A percentile compares a stretch with the other conserved stretches of the same genome.
These are phyloP conservation scores for Plasmodium sp. DNA, from an alignment of 169 alveolate genomes.

Conservation along the genomic window DNA sequence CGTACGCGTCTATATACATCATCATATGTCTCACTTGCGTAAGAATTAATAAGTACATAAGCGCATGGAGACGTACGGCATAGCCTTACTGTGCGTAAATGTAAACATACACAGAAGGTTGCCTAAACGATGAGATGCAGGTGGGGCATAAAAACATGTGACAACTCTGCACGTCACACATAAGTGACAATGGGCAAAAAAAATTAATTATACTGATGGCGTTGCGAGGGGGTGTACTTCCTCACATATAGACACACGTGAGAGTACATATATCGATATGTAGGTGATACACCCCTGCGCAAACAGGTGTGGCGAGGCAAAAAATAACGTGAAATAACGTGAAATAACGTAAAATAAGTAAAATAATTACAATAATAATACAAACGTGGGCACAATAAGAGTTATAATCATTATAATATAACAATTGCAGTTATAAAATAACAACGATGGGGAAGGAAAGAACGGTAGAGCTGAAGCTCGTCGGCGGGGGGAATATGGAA, in stretches of 20 bases:
- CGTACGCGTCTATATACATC: not conserved
- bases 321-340: not conserved
- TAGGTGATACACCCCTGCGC: not conserved
- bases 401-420: not conserved
- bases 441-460: not conserved
- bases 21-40: not conserved
- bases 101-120: not conserved
- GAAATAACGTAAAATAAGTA: not conserved
- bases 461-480: not conserved
- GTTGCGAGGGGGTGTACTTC: not conserved
- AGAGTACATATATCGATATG: not conserved
- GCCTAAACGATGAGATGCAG: not conserved
- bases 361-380: not conserved
- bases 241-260: not conserved
- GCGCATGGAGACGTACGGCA: not conserved
- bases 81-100: not conserved
- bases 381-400: not conserved
- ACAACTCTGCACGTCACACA: constrained; percentile 7
- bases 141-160: not conserved
- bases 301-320: not conserved
- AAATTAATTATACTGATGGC: constrained; percentile 14
- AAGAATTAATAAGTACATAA: not conserved
- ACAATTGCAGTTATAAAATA: not conserved
- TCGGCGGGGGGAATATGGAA: not conserved
- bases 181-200: constrained; percentile 8